Evolutionary conservation across 441 rosid species (phyloP), one percentile per base, ranked within the genome.

Genomic region (Adansonia gregorii): DNA sequence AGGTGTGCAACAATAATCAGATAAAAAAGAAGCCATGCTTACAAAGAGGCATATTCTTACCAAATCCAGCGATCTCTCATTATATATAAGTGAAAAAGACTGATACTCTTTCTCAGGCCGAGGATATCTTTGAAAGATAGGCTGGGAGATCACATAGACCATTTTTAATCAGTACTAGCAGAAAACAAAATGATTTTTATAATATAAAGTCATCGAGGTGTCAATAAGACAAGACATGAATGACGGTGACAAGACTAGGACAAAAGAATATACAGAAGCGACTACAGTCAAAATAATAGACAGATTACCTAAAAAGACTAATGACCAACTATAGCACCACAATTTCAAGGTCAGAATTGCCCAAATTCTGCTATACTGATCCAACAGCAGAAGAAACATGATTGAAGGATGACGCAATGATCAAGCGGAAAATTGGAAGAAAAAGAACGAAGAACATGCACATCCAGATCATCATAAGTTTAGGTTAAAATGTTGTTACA

Each of bases 91-190:
- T 67, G 98, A 95, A 88, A 95, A 93, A 14, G 98, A 95, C 81
- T 93, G 98, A 78, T 92, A 95, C 83, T 95, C 99, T 88, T 95
- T 95, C 85, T 93, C 99, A n/a, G 99, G 99, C 55, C 96, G 93
- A 24, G 99, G 99, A 86, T 91, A 89, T 83, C 99, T 89, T 85
- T 94, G 98, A 81, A 95, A 95, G 76, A 95, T 94, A 74, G 97
- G 97, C 99, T 94, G 92, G 79, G 83, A 83, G 76, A 75, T 54
- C 15, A 81, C 61, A 43, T 24, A 73, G 48, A 67, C 39, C 39
- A 52, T 11, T 11, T 60, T 54, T 79, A 75, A 82, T 84, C 78
- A 83, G 82, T 75, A 45, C 4, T 31, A 69, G 59, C 31, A 73
- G 59, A 9, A 60, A 68, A 51, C 4, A 4, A 63, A n/a, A 67